A percentile compares a stretch with the other conserved stretches of the same genome.
Evolutionary conservation across 345 rosid species (phyloP).

Genomic region (Camelina neglecta): DNA sequence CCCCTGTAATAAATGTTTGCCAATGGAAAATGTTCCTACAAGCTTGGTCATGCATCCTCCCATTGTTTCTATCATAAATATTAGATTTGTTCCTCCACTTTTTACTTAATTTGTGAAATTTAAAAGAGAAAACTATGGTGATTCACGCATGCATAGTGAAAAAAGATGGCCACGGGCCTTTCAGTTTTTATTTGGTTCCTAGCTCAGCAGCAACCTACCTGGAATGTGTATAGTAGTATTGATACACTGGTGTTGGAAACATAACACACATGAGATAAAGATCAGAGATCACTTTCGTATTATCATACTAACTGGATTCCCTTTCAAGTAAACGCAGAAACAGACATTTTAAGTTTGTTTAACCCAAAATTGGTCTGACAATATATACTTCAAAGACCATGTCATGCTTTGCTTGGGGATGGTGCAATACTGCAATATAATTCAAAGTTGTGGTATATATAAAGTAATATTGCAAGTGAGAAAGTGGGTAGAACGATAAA

Average conservation of each 20-base stretch:
- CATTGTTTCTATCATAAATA: background rate
- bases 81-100: background rate
- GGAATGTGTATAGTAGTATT: too few relatives aligned
- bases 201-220: background rate
- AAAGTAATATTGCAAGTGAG: too few relatives aligned
- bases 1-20: constrained; percentile 22
- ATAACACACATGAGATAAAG: background rate
- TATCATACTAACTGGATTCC: background rate
- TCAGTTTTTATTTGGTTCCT: background rate
- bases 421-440: background rate
- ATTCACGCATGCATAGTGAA: background rate
- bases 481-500: background rate
- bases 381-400: background rate
- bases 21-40: constrained; percentile 19
- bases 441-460: background rate
- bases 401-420: background rate
- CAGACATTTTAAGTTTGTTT: background rate
- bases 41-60: background rate
- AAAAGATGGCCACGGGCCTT: background rate
- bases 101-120: background rate
- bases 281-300: background rate
- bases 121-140: background rate
- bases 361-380: background rate
- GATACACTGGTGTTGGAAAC: background rate
- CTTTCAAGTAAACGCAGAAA: background rate